Conservation (phyloP, 345 rosid species). For the Cochlearia excelsa region DNA sequence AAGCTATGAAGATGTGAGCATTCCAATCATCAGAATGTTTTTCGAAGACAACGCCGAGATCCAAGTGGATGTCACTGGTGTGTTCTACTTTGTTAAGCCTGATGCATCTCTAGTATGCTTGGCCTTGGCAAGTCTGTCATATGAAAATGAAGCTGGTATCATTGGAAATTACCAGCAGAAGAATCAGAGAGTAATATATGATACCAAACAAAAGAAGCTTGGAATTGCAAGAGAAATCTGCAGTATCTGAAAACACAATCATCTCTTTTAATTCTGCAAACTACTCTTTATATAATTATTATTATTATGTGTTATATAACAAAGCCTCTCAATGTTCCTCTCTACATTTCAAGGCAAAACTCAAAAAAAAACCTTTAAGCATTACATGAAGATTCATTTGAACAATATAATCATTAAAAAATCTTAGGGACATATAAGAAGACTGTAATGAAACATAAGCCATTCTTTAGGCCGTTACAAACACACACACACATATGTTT, state of each 20-base stretch:
- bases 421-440: no score
- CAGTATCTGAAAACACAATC: slow-evolving; percentile 34
- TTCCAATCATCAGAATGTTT: slow-evolving; percentile 58
- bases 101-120: slow-evolving; percentile 82
- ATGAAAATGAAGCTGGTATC: slow-evolving; percentile 62
- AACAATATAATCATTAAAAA: no score
- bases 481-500: no score
- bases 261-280: no score
- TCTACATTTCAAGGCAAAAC: no score
- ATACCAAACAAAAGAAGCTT: slow-evolving; percentile 56
- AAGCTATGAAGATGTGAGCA: slow-evolving; percentile 55
- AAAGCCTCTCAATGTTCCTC: no score
- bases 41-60: slow-evolving; percentile 60
- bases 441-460: background rate
- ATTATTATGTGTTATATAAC: no score
- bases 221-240: slow-evolving; percentile 82
- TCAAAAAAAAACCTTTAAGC: no score
- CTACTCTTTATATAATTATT: no score
- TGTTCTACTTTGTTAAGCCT: slow-evolving; percentile 64
- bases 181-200: slow-evolving; percentile 81
- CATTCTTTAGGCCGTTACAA: background rate
- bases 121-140: slow-evolving; percentile 76
- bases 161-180: slow-evolving; percentile 85
- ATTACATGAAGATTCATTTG: no score
- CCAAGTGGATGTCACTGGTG: slow-evolving; percentile 62